Base-by-base conservation (phyloP, 2,329 filamentous ascomycete species). In the Trichoderma sp. region DNA sequence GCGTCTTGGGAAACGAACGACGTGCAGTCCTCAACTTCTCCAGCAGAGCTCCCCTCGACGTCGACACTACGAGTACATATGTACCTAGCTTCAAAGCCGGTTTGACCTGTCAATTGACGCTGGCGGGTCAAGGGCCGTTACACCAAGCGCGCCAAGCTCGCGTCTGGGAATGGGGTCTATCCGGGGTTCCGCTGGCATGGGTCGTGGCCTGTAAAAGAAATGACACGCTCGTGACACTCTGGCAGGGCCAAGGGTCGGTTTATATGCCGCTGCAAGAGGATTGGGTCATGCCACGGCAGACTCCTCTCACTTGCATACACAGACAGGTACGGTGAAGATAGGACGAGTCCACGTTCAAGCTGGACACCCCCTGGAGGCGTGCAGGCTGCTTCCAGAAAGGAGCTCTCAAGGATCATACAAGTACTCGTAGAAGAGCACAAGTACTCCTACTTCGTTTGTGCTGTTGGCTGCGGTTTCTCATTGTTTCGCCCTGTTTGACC, bases 91-190 rank as follows among this genome's bases (percentile, higher is more conserved):
- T 34, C 34, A 9, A 30, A 43, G n/a, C n/a, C 36, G 53, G 34
- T 36, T 39, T 67, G 64, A 43, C 66, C 58, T 47, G 66, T 69
- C 66, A 47, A 69, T 69, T 69, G 66, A n/a, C 56, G 34, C 66
- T 34, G 66, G 66, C 51, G 66, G 66, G n/a, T 43, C 15, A 8
- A n/a, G 21, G 32, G 56, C 65, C 56, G 66, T 61, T 69, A 26
- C 53, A 69, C 66, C 36, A 61, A 28, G 34, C 36, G 56, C 56
- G 66, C 66, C 56, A 68, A 68, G 26, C 56, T 68, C 65, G 65
- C 65, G 39, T 43, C 56, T 69, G 26, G 53, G 12, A 58, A 60
- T 36, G 65, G 65, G 53, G 36, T 39, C 34, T 43, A 58, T 68
- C 65, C 65, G 65, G 66, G 66, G 66, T 51, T 60, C 65, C 65